Evolutionary conservation across 495 filamentous ascomycete genomes (phyloP).

Genomic region (Penicillium arizonense): DNA sequence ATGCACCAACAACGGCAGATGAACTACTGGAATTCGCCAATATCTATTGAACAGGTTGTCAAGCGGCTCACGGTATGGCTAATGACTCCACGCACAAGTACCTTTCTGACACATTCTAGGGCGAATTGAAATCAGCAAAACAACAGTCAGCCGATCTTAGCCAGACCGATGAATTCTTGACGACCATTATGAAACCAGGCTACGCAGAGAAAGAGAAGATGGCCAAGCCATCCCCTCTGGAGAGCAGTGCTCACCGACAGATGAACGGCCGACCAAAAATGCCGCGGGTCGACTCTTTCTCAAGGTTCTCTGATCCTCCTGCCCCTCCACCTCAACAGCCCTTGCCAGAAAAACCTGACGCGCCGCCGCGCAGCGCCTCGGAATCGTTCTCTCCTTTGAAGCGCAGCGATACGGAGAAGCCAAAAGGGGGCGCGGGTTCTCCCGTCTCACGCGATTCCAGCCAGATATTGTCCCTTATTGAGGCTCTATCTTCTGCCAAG

Average conservation of each 20-base stretch:
- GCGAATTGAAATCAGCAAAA: conserved; percentile 82
- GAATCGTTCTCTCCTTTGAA: conserved; percentile 59
- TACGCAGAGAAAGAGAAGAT: conserved; percentile 59
- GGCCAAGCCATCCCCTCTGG: conserved; percentile 35
- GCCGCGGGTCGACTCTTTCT: conserved; percentile 56
- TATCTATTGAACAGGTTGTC: conserved; percentile 92
- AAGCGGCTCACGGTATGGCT: conserved; percentile 84
- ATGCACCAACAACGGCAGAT: conserved; percentile 65
- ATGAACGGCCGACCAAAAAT: conserved; percentile 49
- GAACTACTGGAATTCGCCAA: conserved; percentile 81
- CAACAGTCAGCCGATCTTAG: conserved; percentile 83
- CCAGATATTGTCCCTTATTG: conserved; percentile 76
- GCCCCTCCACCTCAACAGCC: conserved; percentile 91
- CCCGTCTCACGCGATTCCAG: conserved; percentile 65
- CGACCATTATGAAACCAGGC: conserved; percentile 68
- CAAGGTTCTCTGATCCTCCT: conserved; percentile 81
- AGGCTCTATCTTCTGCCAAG: conserved; percentile 75
- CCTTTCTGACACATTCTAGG: conserved; percentile 46
- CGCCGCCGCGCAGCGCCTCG: conserved; percentile 42
- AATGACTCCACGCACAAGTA: not conserved
- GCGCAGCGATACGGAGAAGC: conserved; percentile 71
- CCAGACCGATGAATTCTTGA: conserved; percentile 78
- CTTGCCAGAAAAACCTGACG: conserved; percentile 84
- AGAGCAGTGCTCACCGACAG: conserved; percentile 36
- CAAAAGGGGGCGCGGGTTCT: conserved; percentile 57